Base-by-base conservation (phyloP, 2,329 filamentous ascomycete species). In the Fusarium secorum region DNA sequence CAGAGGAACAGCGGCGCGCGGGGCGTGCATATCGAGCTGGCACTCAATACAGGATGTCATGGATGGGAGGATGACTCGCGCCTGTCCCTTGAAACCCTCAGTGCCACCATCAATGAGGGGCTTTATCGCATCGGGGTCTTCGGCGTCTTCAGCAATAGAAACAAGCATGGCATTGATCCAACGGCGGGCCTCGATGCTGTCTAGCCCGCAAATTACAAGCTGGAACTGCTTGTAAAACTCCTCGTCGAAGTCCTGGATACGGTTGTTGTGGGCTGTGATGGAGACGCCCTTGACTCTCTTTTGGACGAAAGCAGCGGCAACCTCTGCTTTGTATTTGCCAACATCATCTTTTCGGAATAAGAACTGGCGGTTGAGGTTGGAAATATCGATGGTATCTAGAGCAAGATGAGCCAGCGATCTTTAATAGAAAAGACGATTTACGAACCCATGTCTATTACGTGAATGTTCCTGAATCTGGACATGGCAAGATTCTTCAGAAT, bases 81-180 rank as follows among this genome's bases (percentile, higher is more conserved):
- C 92, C 79, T 99, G 97, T 55, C 96, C 96, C 83, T 98, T 99
- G 89, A 99, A 98, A 53, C 95, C 94, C 85, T 99, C 96, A 18
- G 96, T 99, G 70, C 96, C 96, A 59, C 96, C 97, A 80, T 99
- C 96, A 70, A 99, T 94, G 64, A 99, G 85, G 9, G 97, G 96
- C 82, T 98, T 99, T 73, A 98, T 84, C 54, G 89, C 93, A 77
- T 98, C 95, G 14, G 91, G 89, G 71, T 95, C 89, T 11, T 94
- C 90, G 26, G 77, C 76, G 65, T 88, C 86, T 77, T 98, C 95
- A 9, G 97, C 93, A 88, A 99, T 94, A 63, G 91, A 91, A 30
- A 98, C 91, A 7, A 99, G 86, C 22, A 92, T 98, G 56, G 95
- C 91, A 79, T 99, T 99, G 81, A 99, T 99, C 97, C 97, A 99